phyloP scores from a whole-genome alignment of 140 eudicot genomes.

The Ambrosia hybrid region DNA sequence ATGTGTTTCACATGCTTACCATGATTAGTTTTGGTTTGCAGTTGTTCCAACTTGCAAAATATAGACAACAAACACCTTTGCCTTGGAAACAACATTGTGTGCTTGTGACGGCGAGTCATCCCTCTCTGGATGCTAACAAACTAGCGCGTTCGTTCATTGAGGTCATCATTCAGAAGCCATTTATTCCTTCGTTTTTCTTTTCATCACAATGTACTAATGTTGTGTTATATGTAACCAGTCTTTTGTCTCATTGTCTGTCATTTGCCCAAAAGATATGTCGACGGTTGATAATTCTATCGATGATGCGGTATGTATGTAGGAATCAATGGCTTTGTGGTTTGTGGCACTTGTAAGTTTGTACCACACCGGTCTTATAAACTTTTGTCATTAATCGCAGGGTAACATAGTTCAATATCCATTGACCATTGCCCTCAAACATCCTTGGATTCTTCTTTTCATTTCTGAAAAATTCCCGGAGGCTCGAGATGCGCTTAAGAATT shows the following conservation, averaged over 20 bases:
- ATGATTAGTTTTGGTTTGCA: background rate
- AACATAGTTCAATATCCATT: background rate
- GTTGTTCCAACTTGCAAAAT: background rate
- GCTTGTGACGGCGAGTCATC: constrained; percentile 11
- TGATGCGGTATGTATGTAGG: background rate
- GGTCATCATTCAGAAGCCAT: background rate
- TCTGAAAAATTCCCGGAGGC: constrained; percentile 6
- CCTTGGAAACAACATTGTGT: background rate
- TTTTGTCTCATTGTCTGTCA: constrained; percentile 4
- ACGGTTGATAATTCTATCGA: too few relatives aligned
- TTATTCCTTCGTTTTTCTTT: background rate
- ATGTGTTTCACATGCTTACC: background rate
- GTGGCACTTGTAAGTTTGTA: background rate
- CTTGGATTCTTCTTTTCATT: background rate
- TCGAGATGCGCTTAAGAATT: constrained; percentile 7
- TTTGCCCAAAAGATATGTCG: background rate
- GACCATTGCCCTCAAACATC: background rate
- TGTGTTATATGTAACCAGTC: constrained; percentile 5
- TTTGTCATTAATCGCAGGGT: background rate
- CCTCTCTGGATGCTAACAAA: background rate
- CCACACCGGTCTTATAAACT: background rate
- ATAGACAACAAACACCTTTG: background rate
- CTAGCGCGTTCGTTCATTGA: background rate
- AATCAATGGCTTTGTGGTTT: background rate
- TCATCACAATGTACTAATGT: background rate